Conservation (phyloP, 106 monocot species). For the Dendrobium catenatum region DNA sequence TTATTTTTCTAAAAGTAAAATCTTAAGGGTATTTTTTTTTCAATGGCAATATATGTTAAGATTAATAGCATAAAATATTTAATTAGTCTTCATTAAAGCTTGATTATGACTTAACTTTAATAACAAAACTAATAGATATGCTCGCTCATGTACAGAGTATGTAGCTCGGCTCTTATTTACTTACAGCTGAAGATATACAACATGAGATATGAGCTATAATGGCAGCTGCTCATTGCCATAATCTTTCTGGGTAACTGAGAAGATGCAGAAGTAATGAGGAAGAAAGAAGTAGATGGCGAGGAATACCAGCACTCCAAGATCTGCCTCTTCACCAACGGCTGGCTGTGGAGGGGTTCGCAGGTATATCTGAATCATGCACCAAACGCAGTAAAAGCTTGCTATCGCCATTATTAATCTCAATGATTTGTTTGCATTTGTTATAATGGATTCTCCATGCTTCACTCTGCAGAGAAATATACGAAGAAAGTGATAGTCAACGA, state of each 20-base stretch:
- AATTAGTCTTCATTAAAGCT: no score
- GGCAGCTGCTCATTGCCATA: constrained; percentile 4
- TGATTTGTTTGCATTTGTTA: constrained; percentile 46
- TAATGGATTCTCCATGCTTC: constrained; percentile 35
- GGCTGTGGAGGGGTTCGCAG: constrained; percentile 71
- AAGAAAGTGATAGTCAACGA: background rate
- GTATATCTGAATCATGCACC: constrained; percentile 74
- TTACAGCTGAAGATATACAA: background rate
- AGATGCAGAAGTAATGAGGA: constrained; percentile 56
- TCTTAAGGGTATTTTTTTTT: no score
- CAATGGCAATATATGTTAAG: no score
- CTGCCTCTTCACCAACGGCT: constrained; percentile 87
- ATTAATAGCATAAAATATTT: no score
- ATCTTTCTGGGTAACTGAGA: constrained; percentile 55
- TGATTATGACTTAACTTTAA: no score
- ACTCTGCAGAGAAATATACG: constrained; percentile 32
- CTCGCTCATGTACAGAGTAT: no score
- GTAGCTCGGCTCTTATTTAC: no score
- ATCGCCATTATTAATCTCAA: constrained; percentile 37
- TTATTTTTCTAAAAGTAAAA: no score
- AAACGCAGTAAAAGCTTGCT: constrained; percentile 59
- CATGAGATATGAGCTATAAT: background rate
- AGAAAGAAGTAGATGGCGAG: constrained; percentile 73
- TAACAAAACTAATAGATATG: no score
- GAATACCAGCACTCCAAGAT: constrained; percentile 83